Base-by-base conservation (phyloP, 352 stramenopile species). In the Globisporangium cederbergense region DNA sequence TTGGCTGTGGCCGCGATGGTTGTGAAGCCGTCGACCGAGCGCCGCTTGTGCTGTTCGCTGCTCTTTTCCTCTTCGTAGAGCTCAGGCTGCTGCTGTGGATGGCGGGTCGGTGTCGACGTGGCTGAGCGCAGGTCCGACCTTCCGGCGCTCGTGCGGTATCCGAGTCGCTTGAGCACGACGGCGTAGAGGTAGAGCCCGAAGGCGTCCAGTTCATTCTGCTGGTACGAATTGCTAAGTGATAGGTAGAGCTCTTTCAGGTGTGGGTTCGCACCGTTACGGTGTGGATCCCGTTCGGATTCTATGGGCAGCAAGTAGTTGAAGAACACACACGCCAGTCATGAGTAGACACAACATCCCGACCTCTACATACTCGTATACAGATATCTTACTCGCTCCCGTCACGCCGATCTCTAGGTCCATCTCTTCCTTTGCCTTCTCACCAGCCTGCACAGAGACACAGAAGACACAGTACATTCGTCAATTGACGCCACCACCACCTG, bases 121-220 rank as follows among this genome's bases (percentile, higher is more conserved):
- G 70, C 71, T 3, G 53, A 57, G 18, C 63, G 42, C 22, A 56
- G 28, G 22, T 67, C 54, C 5, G 62, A 62, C 7, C 54, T 45
- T 9, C 82, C 82, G 34, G 68, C 78, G 50, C 75, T 86, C 16
- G 81, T 89, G 47, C 60, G 75, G 70, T 91, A 91, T 32, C 83
- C 79, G 40, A 92, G 66, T 9, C 79, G 79, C 64, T 75, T 74
- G 38, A 93, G 71, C 59, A 93, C 81, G 34, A 95, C 78, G 3
- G 81, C 84, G 56, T 90, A 93, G 16, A 95, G 77, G 64, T 93
- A 95, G 22, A 95, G 72, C 0, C 83, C 81, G 63, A 93, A 93
- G 2, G 75, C 79, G 50, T 95, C 86, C 13, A 95, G 76, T 5
- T 61, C 51, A n/a, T 74, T 73, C 25, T 76, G 71, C 51, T 78